Conservation (phyloP, 2,329 filamentous ascomycete genomes). For the Cercospora canescens region DNA sequence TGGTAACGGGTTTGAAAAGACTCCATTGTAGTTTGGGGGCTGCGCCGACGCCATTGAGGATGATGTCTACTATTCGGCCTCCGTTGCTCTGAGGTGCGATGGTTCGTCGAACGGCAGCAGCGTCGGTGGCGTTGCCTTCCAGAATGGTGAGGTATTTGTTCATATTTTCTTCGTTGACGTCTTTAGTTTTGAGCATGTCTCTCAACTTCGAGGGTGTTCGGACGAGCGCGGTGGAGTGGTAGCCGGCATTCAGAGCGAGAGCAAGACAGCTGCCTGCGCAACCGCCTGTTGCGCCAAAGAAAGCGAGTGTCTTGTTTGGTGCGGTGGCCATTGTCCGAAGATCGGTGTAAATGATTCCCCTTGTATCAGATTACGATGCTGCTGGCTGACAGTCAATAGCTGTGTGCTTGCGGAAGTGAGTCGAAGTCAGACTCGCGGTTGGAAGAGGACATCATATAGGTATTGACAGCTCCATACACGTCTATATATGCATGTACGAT, state of each 20-base stretch:
- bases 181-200: constrained; percentile 42
- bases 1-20: constrained; percentile 32
- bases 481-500: background rate
- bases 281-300: constrained; percentile 56
- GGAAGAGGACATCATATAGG: background rate
- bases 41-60: constrained; percentile 51
- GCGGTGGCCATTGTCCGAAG: background rate
- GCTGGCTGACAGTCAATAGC: background rate
- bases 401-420: background rate
- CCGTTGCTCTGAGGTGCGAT: constrained; percentile 28
- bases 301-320: constrained; percentile 42
- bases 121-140: constrained; percentile 48
- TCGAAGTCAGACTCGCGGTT: background rate
- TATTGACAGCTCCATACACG: background rate
- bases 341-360: background rate
- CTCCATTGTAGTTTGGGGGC: constrained; percentile 31
- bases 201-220: constrained; percentile 53
- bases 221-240: constrained; percentile 50
- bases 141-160: constrained; percentile 48
- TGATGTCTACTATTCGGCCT: constrained; percentile 40
- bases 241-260: constrained; percentile 39
- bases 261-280: constrained; percentile 48
- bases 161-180: constrained; percentile 39
- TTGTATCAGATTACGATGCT: background rate
- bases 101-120: constrained; percentile 41